Evolutionary conservation across 768 basidiomycete genomes (phyloP), one percentile per base, ranked within the genome.

Genomic region (Lactarius sp.): DNA sequence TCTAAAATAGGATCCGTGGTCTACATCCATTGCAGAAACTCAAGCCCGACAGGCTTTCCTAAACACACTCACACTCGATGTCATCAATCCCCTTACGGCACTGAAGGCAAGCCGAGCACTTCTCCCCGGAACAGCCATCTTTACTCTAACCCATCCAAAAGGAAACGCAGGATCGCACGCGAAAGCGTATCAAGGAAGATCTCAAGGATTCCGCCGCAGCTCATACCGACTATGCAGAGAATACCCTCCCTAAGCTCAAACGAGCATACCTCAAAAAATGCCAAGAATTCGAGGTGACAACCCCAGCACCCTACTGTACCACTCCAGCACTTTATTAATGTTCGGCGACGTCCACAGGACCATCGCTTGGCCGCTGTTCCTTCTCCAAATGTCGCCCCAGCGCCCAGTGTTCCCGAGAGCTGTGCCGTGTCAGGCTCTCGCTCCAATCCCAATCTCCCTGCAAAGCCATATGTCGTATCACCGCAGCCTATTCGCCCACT

Each of bases 151-250:
- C 31, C 46, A 41, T 49, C 27, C 39, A 52, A 16, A 64, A 94
- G 92, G 93, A 95, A 69, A 88, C 87, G 12, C 94, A 96, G 77
- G 91, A 92, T 59, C 84, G 94, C 42, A 95, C 92, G n/a, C 82
- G 91, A 52, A 91, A 92, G 71, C 85, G 92, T 33, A 88, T 97
- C 73, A 92, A 90, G 72, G 94, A 96, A 70, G 94, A 95, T 71
- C 74, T 95, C 60, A 94, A 92, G 73, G 85, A 85, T 9, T 91
- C 93, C 0, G 78, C 78, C n/a, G 68, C 74, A 59, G 84, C 88
- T 39, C 94, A 96, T 73, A 82, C 82, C 37, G 94, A 96, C 37
- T 94, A 86, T 71, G 85, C 86, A 12, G 91, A 92, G 71, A 84
- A 80, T 59, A 77, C 81, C n/a, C 78, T 95, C 9, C 94, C 94